Evolutionary conservation across 2,329 filamentous ascomycete genomes (phyloP).

Genomic region (Fusarium sp.): DNA sequence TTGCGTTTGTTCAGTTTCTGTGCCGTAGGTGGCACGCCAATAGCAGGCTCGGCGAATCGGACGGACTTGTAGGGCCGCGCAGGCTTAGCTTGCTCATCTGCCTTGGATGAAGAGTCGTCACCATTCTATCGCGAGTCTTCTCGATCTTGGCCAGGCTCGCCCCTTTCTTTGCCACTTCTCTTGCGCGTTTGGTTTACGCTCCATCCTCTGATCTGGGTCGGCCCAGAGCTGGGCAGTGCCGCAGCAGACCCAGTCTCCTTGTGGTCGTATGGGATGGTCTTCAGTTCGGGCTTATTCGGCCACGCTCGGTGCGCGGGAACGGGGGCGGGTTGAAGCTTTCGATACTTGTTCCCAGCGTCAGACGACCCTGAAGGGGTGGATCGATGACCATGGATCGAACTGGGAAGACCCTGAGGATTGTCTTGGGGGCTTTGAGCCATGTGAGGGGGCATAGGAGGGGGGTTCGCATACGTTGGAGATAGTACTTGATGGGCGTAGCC

Average conservation of each 20-base stretch:
- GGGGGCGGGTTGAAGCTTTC: slow-evolving; percentile 68
- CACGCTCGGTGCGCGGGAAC: slow-evolving; percentile 62
- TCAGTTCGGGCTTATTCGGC: slow-evolving; percentile 61
- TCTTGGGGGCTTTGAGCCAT: slow-evolving; percentile 51
- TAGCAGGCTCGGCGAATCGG: slow-evolving; percentile 40
- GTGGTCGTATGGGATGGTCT: slow-evolving; percentile 68
- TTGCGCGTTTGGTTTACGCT: slow-evolving; percentile 57
- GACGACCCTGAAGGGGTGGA: slow-evolving; percentile 52
- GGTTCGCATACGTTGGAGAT: slow-evolving; percentile 52
- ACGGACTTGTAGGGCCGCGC: slow-evolving; percentile 33
- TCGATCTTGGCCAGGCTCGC: slow-evolving; percentile 48
- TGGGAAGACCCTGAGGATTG: slow-evolving; percentile 45
- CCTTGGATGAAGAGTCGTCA: slow-evolving; percentile 40
- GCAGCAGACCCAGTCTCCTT: slow-evolving; percentile 67
- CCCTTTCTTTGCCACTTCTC: slow-evolving; percentile 49
- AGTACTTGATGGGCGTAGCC: slow-evolving; percentile 47
- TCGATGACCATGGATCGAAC: slow-evolving; percentile 48
- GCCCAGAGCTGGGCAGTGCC: slow-evolving; percentile 64
- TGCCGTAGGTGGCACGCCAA: slow-evolving; percentile 23
- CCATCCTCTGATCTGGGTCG: slow-evolving; percentile 67
- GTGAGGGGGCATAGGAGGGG: slow-evolving; percentile 42
- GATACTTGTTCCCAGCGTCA: slow-evolving; percentile 58
- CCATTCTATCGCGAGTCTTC: slow-evolving; percentile 53
- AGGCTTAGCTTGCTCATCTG: slow-evolving; percentile 22
- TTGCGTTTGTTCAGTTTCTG: slow-evolving; percentile 24